Evolutionary conservation across 2,329 filamentous ascomycete genomes (phyloP).

Genomic region (Cadophora malorum): DNA sequence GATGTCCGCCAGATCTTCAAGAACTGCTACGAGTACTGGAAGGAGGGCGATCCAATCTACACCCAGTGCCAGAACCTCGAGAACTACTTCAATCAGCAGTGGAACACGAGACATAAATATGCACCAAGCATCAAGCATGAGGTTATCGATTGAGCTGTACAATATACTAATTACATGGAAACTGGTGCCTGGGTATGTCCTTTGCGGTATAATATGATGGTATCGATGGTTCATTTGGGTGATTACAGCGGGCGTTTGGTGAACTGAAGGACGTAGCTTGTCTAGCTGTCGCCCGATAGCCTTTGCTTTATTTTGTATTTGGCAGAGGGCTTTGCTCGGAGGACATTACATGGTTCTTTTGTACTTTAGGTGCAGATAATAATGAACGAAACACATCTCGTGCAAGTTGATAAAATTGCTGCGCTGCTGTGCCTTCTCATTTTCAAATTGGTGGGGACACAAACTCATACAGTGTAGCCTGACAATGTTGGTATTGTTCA

Average conservation of each 20-base stretch:
- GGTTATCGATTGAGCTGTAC: slow-evolving; percentile 32
- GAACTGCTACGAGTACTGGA: slow-evolving; percentile 71
- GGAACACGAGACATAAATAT: slow-evolving; percentile 64
- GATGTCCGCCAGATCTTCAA: slow-evolving; percentile 68
- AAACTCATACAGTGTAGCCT: not conserved
- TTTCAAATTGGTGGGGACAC: no score
- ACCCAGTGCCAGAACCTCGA: slow-evolving; percentile 62
- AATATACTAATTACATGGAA: not conserved
- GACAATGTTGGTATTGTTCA: not conserved
- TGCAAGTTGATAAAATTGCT: no score
- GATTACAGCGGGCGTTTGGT: slow-evolving; percentile 24
- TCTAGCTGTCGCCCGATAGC: not conserved
- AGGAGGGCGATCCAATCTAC: slow-evolving; percentile 60
- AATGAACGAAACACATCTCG: not conserved
- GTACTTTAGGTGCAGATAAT: not conserved
- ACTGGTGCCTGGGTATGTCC: not conserved
- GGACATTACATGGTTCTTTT: not conserved
- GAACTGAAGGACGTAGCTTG: not conserved
- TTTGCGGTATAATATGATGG: not conserved
- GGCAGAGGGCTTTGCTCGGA: not conserved
- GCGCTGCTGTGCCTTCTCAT: no score
- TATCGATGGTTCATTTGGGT: slow-evolving; percentile 1
- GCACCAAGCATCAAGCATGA: slow-evolving; percentile 58
- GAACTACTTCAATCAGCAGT: slow-evolving; percentile 65
- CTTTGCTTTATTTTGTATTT: not conserved